Evolutionary conservation across 345 rosid species (phyloP).

Genomic region (Brassica juncea): DNA sequence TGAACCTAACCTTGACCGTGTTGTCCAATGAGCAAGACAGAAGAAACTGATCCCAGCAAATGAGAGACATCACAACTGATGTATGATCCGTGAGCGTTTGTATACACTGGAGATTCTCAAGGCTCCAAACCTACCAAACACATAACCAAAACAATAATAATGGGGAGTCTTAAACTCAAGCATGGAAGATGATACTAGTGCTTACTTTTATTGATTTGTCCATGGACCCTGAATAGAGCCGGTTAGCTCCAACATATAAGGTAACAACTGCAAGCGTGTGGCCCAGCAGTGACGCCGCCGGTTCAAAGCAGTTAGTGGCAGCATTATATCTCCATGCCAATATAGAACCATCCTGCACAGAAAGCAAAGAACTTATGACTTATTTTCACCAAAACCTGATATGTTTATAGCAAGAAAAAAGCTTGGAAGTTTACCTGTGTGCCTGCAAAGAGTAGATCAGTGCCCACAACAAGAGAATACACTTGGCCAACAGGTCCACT

Average conservation of each 20-base stretch:
- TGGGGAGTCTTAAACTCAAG: not conserved
- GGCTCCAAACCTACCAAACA: slow-evolving; percentile 74
- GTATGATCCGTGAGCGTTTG: slow-evolving; percentile 79
- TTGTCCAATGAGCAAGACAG: slow-evolving; percentile 91
- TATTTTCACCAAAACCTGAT: not conserved
- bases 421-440: too few relatives aligned
- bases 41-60: slow-evolving; percentile 99
- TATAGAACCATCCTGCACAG: slow-evolving; percentile 75
- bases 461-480: slow-evolving; percentile 78
- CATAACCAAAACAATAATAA: not conserved
- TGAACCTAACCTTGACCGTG: slow-evolving; percentile 69
- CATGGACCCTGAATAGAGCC: slow-evolving; percentile 95
- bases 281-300: slow-evolving; percentile 71
- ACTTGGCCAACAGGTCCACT: slow-evolving; percentile 97
- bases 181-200: slow-evolving; percentile 1
- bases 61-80: slow-evolving; percentile 90
- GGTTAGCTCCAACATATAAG: slow-evolving; percentile 84
- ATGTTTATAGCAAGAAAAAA: not conserved
- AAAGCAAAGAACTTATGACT: not conserved
- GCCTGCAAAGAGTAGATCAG: slow-evolving; percentile 85
- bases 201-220: slow-evolving; percentile 81
- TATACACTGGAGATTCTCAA: slow-evolving; percentile 85
- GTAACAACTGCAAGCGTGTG: slow-evolving; percentile 81
- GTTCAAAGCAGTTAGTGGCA: slow-evolving; percentile 70
- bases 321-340: slow-evolving; percentile 87